A percentile compares a stretch with the other conserved stretches of the same genome.
Evolutionary conservation across 768 basidiomycete species (phyloP).

Genomic region (Trametes villosa): DNA sequence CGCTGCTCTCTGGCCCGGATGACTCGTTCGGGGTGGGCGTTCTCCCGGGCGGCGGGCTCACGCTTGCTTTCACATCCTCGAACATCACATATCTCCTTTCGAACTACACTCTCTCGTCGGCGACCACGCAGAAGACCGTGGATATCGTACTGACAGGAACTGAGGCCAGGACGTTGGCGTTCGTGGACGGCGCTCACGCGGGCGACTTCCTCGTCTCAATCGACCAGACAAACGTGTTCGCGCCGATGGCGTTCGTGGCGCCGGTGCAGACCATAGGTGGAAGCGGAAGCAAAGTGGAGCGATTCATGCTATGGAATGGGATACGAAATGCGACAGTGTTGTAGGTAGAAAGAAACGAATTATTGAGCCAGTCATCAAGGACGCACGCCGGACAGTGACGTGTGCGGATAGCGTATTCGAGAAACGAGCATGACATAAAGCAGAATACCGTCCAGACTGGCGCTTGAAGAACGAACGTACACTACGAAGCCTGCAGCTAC

Average conservation of each 20-base stretch:
- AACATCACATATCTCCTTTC: constrained; percentile 28
- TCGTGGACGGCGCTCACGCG: constrained; percentile 25
- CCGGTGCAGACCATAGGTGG: constrained; percentile 24
- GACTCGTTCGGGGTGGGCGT: constrained; percentile 21
- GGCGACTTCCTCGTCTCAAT: constrained; percentile 28
- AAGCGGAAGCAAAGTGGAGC: background rate
- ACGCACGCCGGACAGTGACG: background rate
- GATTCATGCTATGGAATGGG: constrained; percentile 25
- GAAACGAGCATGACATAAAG: background rate
- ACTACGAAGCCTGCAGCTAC: too few species aligned
- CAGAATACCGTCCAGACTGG: constrained; percentile 14
- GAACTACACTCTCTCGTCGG: constrained; percentile 18
- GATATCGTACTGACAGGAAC: constrained; percentile 27
- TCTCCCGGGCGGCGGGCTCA: constrained; percentile 13
- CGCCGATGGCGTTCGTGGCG: constrained; percentile 31
- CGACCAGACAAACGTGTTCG: constrained; percentile 18
- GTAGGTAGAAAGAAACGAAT: background rate
- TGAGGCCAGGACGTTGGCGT: constrained; percentile 24
- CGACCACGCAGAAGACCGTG: background rate
- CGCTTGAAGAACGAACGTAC: background rate
- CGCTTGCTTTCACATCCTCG: constrained; percentile 30
- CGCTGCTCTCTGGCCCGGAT: constrained; percentile 27
- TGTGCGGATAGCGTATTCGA: constrained; percentile 19
- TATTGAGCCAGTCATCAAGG: background rate
- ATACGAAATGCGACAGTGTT: constrained; percentile 14